Percentiles rank a stretch among this genome's conserved stretches.
These are phyloP conservation scores for Candolleomyces eurysporus DNA, from an alignment of 768 basidiomycete genomes.

Conservation along the genomic window DNA sequence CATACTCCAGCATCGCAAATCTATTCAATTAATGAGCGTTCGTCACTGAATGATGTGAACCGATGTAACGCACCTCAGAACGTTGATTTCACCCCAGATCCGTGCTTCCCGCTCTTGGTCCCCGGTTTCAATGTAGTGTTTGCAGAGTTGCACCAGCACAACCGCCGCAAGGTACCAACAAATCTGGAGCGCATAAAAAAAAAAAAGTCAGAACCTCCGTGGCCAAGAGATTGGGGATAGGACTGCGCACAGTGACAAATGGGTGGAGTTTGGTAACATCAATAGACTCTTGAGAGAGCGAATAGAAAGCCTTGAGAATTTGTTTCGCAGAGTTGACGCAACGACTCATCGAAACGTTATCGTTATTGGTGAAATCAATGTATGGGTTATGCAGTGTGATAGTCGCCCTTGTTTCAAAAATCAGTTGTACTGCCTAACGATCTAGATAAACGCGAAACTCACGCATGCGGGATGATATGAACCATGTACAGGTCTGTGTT, in stretches of 20 bases:
- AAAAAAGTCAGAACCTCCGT: conserved; percentile 1
- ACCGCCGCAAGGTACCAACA: conserved; percentile 92
- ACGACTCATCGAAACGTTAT: conserved; percentile 63
- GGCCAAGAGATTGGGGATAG: background rate
- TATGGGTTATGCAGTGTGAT: conserved; percentile 88
- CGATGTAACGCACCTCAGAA: conserved; percentile 54
- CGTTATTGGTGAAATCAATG: conserved; percentile 68
- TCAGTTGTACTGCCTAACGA: conserved; percentile 5
- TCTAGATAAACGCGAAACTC: conserved; percentile 28
- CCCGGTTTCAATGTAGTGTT: conserved; percentile 80
- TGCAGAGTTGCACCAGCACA: conserved; percentile 83
- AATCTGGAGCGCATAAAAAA: conserved; percentile 63
- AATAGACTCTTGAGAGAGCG: conserved; percentile 76
- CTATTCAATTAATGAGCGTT: conserved; percentile 31
- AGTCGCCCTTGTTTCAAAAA: conserved; percentile 54
- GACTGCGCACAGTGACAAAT: conserved; percentile 64
- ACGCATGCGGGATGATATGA: conserved; percentile 85
- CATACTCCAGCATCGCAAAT: conserved; percentile 83
- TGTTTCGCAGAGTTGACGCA: conserved; percentile 74
- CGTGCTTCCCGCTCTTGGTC: conserved; percentile 71
- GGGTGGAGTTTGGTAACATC: conserved; percentile 81
- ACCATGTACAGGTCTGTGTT: conserved; percentile 89
- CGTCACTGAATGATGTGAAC: background rate
- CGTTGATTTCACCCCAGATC: conserved; percentile 87
- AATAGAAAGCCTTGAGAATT: conserved; percentile 74